Conservation (phyloP, 352 stramenopile species). For the Pythium aphanidermatum region DNA sequence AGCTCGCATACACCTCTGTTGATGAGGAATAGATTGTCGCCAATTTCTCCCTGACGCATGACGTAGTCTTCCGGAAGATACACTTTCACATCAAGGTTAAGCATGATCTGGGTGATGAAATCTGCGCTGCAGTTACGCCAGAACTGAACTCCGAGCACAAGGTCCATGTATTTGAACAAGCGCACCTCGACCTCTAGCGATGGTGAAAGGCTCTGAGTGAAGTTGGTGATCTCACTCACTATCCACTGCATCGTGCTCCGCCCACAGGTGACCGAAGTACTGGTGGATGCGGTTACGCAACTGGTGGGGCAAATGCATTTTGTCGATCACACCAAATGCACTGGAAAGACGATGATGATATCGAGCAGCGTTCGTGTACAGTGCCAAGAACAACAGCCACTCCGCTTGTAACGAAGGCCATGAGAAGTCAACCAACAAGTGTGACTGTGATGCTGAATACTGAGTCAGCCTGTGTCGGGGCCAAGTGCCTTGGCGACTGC, state of each 20-base stretch:
- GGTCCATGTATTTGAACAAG: conserved; percentile 29
- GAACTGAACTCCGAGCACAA: conserved; percentile 23
- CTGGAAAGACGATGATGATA: conserved; percentile 25
- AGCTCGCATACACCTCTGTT: conserved; percentile 26
- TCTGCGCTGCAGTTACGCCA: conserved; percentile 24
- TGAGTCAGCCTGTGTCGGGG: not conserved
- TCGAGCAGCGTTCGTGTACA: conserved; percentile 5
- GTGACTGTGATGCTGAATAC: not conserved
- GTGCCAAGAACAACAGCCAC: conserved; percentile 1
- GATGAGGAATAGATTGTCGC: conserved; percentile 30
- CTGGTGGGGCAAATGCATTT: conserved; percentile 17
- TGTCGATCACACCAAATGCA: conserved; percentile 25
- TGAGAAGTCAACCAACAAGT: conserved; percentile 1
- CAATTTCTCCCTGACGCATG: conserved; percentile 29
- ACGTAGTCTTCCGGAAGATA: conserved; percentile 38
- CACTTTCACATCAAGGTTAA: conserved; percentile 14
- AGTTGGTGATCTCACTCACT: conserved; percentile 11
- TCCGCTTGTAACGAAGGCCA: conserved; percentile 1
- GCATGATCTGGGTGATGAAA: conserved; percentile 30
- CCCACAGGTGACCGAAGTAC: conserved; percentile 35
- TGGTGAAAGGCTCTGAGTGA: conserved; percentile 21
- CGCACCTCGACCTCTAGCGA: conserved; percentile 28
- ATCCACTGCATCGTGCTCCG: conserved; percentile 25
- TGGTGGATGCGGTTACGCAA: conserved; percentile 25
- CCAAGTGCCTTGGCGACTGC: too few species aligned